Percentiles rank a stretch among this genome's conserved stretches.
Conservation (phyloP, 495 filamentous ascomycete species). For the Penicillium angulare region DNA sequence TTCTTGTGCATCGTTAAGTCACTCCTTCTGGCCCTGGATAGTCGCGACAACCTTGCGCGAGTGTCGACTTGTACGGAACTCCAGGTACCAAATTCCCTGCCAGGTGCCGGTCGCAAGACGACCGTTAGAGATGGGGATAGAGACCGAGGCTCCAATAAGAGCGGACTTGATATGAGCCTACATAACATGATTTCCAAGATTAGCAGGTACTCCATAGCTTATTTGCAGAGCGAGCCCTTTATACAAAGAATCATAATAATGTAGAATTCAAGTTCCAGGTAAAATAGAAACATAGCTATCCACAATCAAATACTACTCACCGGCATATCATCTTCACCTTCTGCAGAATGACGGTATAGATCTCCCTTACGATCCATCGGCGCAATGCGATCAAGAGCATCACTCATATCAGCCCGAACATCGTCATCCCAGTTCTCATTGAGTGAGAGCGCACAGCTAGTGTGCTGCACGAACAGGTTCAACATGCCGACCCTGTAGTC, state of each 20-base stretch:
- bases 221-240: too few species aligned
- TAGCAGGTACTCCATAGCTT: too few species aligned
- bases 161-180: constrained; percentile 90
- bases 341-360: constrained; percentile 84
- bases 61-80: constrained; percentile 79
- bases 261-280: too few species aligned
- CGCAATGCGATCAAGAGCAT: constrained; percentile 86
- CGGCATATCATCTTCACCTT: constrained; percentile 91
- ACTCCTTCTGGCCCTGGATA: constrained; percentile 85
- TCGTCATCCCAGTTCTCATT: constrained; percentile 95
- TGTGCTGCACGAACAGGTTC: constrained; percentile 89
- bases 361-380: constrained; percentile 69
- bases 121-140: constrained; percentile 85
- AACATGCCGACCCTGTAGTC: constrained; percentile 82
- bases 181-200: too few species aligned
- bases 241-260: background rate
- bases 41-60: constrained; percentile 82
- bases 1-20: constrained; percentile 25
- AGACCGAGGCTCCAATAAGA: constrained; percentile 82
- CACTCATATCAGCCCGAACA: constrained; percentile 84
- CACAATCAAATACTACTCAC: constrained; percentile 32
- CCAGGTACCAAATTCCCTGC: constrained; percentile 90
- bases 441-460: constrained; percentile 76
- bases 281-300: constrained; percentile 1
- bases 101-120: constrained; percentile 69